These are phyloP conservation scores for Saccharomycopsis sp. DNA, from an alignment of 805 yeast species.

Conservation along the genomic window DNA sequence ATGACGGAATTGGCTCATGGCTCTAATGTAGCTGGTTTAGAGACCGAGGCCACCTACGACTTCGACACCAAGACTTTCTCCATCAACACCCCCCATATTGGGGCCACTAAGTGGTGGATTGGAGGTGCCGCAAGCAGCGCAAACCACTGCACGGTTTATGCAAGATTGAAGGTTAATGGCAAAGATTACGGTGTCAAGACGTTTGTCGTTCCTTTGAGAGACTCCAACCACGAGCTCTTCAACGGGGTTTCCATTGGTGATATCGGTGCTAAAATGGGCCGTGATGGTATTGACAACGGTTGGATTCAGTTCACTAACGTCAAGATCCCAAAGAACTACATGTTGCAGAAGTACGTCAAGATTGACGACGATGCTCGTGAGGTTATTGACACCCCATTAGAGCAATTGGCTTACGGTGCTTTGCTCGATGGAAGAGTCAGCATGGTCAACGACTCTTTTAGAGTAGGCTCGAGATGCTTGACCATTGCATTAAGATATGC, in stretches of 20 bases:
- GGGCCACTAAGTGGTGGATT: slow-evolving; percentile 98
- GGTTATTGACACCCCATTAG: slow-evolving; percentile 75
- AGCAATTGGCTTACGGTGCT: slow-evolving; percentile 85
- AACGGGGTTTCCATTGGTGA: slow-evolving; percentile 87
- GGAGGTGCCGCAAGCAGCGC: slow-evolving; percentile 97
- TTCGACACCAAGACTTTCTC: slow-evolving; percentile 56
- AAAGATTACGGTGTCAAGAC: slow-evolving; percentile 90
- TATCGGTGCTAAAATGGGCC: slow-evolving; percentile 92
- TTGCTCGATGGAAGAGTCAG: slow-evolving; percentile 81
- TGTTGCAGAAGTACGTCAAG: slow-evolving; percentile 75
- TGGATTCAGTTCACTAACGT: slow-evolving; percentile 91
- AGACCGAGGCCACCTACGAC: slow-evolving; percentile 85
- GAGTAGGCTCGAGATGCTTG: slow-evolving; percentile 69
- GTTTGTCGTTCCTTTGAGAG: slow-evolving; percentile 86
- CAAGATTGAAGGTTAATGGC: slow-evolving; percentile 73
- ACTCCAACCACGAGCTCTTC: slow-evolving; percentile 57
- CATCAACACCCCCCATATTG: slow-evolving; percentile 81
- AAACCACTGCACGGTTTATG: slow-evolving; percentile 79
- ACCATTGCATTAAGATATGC: slow-evolving; percentile 88
- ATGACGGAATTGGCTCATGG: slow-evolving; percentile 95
- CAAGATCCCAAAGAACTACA: slow-evolving; percentile 72
- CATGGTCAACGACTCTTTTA: slow-evolving; percentile 82
- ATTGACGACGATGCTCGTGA: slow-evolving; percentile 61
- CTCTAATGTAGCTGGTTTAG: slow-evolving; percentile 87
- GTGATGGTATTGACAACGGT: slow-evolving; percentile 94